Conservation (phyloP, 805 yeast genomes). For the Candida broadrunensis region DNA sequence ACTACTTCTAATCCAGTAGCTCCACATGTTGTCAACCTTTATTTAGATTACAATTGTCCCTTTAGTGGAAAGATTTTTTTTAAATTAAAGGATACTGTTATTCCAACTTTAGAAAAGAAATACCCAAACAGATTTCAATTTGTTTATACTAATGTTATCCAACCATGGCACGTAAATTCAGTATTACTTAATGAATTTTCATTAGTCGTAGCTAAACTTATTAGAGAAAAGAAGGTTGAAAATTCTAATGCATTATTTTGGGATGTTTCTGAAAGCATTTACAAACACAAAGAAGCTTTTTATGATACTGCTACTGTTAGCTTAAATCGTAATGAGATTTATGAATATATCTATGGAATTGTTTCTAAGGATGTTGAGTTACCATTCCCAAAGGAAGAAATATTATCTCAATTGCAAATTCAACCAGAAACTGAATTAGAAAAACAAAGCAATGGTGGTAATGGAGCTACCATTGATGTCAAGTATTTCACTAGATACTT, state of each 20-base stretch:
- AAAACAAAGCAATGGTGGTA: slow-evolving; percentile 52
- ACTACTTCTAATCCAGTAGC: slow-evolving; percentile 13
- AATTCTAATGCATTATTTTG: slow-evolving; percentile 29
- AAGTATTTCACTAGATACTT: slow-evolving; percentile 72
- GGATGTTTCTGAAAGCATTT: slow-evolving; percentile 54
- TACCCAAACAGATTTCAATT: slow-evolving; percentile 54
- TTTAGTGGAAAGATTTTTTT: slow-evolving; percentile 64
- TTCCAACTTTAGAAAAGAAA: slow-evolving; percentile 48
- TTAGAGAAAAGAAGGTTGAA: slow-evolving; percentile 30
- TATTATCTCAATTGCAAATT: slow-evolving; percentile 37
- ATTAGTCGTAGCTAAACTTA: slow-evolving; percentile 65
- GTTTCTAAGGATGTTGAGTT: slow-evolving; percentile 22
- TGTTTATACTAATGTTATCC: slow-evolving; percentile 70
- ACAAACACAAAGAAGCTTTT: slow-evolving; percentile 50
- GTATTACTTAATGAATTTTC: slow-evolving; percentile 67
- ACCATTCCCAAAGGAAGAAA: slow-evolving; percentile 26
- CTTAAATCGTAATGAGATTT: slow-evolving; percentile 53
- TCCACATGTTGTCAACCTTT: slow-evolving; percentile 56
- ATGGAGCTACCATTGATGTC: slow-evolving; percentile 55
- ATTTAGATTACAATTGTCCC: slow-evolving; percentile 76
- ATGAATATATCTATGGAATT: slow-evolving; percentile 49
- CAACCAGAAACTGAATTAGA: slow-evolving; percentile 21
- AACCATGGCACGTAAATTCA: slow-evolving; percentile 88
- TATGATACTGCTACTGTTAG: slow-evolving; percentile 61
- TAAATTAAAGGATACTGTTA: slow-evolving; percentile 49